Evolutionary conservation across 2,329 filamentous ascomycete species (phyloP).

Genomic region (Verticillium klebahnii): DNA sequence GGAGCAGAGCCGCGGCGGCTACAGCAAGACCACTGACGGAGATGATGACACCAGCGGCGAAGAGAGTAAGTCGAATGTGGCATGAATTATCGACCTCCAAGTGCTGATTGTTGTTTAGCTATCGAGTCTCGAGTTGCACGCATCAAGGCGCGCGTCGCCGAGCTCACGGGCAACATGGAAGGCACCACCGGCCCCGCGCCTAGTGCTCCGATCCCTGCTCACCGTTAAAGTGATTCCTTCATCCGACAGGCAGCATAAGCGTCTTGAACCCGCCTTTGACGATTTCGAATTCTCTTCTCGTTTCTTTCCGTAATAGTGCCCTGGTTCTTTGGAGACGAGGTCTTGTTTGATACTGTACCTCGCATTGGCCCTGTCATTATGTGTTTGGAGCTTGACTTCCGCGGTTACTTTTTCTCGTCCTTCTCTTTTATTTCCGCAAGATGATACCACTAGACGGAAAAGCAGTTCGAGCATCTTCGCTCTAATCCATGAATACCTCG

Average conservation of each 20-base stretch:
- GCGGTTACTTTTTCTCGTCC: neutral
- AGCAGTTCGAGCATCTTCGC: neutral
- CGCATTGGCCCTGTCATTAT: neutral
- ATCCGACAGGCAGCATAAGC: neutral
- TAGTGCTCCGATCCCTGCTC: constrained; percentile 10
- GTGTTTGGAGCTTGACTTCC: neutral
- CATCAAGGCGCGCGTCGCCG: constrained; percentile 95
- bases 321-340: neutral
- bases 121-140: constrained; percentile 95
- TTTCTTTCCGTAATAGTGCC: neutral
- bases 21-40: constrained; percentile 54
- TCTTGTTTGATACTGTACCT: neutral
- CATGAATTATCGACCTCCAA: neutral
- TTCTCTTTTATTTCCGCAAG: neutral
- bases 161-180: constrained; percentile 84
- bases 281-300: neutral
- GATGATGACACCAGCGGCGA: constrained; percentile 93
- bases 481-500: neutral
- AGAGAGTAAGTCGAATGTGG: constrained; percentile 68
- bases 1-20: constrained; percentile 54
- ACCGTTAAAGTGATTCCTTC: neutral
- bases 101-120: constrained; percentile 46
- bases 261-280: neutral
- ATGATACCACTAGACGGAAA: constrained; percentile 5
- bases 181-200: constrained; percentile 33